Conservation (phyloP, 139 green algal species). For the Pleodorina starrii region DNA sequence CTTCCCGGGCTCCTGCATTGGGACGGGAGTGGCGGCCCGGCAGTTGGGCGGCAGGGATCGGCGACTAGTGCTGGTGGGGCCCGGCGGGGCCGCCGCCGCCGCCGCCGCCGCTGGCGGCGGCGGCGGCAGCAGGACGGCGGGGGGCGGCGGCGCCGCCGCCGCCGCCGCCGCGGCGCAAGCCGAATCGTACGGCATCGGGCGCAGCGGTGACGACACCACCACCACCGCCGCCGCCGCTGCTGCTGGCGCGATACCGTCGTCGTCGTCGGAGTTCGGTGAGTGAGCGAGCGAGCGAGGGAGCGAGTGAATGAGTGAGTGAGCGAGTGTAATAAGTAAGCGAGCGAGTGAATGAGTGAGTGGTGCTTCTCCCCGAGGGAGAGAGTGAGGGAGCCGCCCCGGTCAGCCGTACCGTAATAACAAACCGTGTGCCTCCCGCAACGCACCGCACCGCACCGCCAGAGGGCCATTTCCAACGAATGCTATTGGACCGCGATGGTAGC, state of each 20-base stretch:
- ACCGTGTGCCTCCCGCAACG: too few relatives aligned
- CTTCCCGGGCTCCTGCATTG: constrained; percentile 27
- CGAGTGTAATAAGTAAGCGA: too few relatives aligned
- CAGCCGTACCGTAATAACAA: too few relatives aligned
- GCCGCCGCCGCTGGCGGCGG: background rate
- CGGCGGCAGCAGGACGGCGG: background rate
- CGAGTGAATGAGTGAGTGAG: too few relatives aligned
- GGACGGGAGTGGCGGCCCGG: constrained; percentile 14
- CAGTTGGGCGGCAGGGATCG: background rate
- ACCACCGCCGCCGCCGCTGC: too few relatives aligned
- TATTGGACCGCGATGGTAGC: constrained; percentile 6
- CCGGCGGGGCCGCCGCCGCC: background rate
- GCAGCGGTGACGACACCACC: background rate
- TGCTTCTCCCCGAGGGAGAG: too few relatives aligned
- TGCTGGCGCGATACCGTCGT: background rate
- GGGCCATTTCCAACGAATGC: constrained; percentile 35
- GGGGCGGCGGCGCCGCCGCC: background rate
- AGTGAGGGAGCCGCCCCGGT: too few relatives aligned
- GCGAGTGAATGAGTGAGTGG: too few relatives aligned
- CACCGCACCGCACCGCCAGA: too few relatives aligned
- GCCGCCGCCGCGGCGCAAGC: background rate
- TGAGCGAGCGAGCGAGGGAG: too few relatives aligned
- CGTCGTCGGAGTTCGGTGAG: constrained; percentile 15
- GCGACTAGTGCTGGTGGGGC: background rate
- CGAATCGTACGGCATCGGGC: background rate